Conservation (phyloP, 1,139 yeast species). For the Lodderomyces parapsilosis region DNA sequence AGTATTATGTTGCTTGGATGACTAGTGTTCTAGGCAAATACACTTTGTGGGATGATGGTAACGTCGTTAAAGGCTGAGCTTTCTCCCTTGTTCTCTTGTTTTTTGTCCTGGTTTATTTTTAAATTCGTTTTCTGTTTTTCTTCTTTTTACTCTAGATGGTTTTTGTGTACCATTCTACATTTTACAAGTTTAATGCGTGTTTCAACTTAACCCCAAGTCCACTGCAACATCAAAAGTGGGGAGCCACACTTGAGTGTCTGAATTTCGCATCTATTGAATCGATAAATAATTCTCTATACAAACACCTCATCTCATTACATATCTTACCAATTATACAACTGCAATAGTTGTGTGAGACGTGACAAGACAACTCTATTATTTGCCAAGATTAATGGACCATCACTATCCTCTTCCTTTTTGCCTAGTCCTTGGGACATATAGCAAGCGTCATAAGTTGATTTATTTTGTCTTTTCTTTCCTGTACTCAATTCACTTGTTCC, state of each 20-base stretch:
- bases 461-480: slow-evolving; percentile 4
- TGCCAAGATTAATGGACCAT: slow-evolving; percentile 25
- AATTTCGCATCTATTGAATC: too few relatives aligned
- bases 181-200: background rate
- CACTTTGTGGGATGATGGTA: background rate
- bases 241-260: too few relatives aligned
- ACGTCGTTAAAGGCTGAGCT: background rate
- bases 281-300: background rate
- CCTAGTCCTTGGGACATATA: slow-evolving; percentile 5
- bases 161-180: too few relatives aligned
- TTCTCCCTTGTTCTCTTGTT: background rate
- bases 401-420: slow-evolving; percentile 1
- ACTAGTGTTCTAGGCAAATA: background rate
- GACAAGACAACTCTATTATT: slow-evolving; percentile 36
- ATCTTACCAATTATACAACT: slow-evolving; percentile 16
- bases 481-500: slow-evolving; percentile 20
- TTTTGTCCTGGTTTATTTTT: background rate
- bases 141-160: too few relatives aligned
- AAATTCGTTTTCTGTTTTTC: background rate
- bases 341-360: slow-evolving; percentile 24
- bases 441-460: slow-evolving; percentile 11
- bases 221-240: too few relatives aligned
- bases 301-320: background rate
- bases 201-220: too few relatives aligned
- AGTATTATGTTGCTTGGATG: background rate